Conservation (phyloP, 345 rosid genomes). For the Populus pruinosa region DNA sequence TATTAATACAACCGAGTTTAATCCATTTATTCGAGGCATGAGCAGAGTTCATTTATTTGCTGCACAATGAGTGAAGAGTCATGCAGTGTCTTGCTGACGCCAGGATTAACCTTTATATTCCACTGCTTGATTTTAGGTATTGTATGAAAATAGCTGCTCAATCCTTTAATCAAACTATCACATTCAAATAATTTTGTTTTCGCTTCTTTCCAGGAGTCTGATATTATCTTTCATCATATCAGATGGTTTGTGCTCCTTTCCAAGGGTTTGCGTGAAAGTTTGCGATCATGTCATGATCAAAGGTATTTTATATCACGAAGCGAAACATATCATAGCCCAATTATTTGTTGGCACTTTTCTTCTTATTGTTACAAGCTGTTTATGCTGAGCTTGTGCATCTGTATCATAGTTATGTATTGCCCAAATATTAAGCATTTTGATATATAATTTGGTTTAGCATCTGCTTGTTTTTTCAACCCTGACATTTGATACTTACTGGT, state of each 20-base stretch:
- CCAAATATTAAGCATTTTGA: conserved; percentile 14
- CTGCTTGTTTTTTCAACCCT: neutral
- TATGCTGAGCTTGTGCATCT: conserved; percentile 22
- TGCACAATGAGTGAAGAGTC: conserved; percentile 16
- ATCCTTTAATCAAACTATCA: neutral
- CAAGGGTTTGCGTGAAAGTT: conserved; percentile 32
- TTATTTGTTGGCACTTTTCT: conserved; percentile 21
- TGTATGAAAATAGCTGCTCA: neutral
- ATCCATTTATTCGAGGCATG: conserved; percentile 14
- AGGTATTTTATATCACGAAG: conserved; percentile 33
- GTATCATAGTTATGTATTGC: conserved; percentile 29
- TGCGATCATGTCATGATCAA: conserved; percentile 8
- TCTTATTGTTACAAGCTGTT: conserved; percentile 10
- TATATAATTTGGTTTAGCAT: neutral
- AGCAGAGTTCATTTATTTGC: conserved; percentile 3
- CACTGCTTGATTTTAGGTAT: conserved; percentile 36
- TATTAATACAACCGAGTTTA: conserved; percentile 12
- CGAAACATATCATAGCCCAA: conserved; percentile 14
- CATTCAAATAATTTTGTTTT: neutral
- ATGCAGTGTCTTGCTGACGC: conserved; percentile 23
- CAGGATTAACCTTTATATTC: conserved; percentile 23
- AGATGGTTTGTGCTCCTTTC: conserved; percentile 35
- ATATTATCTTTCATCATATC: conserved; percentile 19
- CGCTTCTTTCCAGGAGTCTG: neutral
- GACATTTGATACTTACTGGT: neutral